These are phyloP conservation scores for Fusarium papillatum DNA, from an alignment of 2,329 filamentous ascomycete species.

Conservation along the genomic window DNA sequence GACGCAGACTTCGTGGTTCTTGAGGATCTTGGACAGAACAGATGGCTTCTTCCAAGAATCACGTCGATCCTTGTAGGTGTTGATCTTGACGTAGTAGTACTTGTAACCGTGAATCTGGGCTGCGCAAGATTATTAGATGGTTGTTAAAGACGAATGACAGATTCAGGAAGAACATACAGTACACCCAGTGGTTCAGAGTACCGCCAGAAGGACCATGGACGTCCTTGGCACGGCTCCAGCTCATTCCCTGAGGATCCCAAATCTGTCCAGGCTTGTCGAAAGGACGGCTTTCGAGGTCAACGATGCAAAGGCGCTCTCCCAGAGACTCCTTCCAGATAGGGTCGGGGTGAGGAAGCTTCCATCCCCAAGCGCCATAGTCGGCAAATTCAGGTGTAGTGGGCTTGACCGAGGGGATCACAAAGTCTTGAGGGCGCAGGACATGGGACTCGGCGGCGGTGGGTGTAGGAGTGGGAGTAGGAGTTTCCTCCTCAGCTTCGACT, in stretches of 20 bases:
- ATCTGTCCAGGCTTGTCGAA: constrained; percentile 53
- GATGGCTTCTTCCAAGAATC: constrained; percentile 61
- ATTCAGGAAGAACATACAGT: constrained; percentile 45
- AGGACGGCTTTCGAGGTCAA: constrained; percentile 59
- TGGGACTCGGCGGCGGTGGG: background rate
- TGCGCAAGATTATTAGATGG: constrained; percentile 24
- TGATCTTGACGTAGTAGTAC: constrained; percentile 59
- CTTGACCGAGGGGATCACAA: constrained; percentile 37
- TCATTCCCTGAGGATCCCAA: constrained; percentile 51
- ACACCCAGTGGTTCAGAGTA: constrained; percentile 60
- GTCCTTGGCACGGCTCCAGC: constrained; percentile 49
- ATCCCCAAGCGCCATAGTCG: constrained; percentile 50
- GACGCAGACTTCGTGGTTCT: constrained; percentile 57
- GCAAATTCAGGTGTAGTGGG: constrained; percentile 44
- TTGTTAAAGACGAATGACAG: background rate
- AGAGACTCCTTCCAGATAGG: constrained; percentile 49
- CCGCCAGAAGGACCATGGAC: constrained; percentile 56
- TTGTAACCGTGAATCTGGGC: constrained; percentile 62
- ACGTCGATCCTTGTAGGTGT: constrained; percentile 55
- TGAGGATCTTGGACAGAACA: constrained; percentile 57
- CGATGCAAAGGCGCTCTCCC: constrained; percentile 57
- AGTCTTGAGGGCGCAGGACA: background rate
- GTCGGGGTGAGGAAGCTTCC: constrained; percentile 42
- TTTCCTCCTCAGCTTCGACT: background rate
- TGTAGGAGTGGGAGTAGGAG: background rate